Conservation (phyloP, 257 asterid species). For the Asclepias syriaca region DNA sequence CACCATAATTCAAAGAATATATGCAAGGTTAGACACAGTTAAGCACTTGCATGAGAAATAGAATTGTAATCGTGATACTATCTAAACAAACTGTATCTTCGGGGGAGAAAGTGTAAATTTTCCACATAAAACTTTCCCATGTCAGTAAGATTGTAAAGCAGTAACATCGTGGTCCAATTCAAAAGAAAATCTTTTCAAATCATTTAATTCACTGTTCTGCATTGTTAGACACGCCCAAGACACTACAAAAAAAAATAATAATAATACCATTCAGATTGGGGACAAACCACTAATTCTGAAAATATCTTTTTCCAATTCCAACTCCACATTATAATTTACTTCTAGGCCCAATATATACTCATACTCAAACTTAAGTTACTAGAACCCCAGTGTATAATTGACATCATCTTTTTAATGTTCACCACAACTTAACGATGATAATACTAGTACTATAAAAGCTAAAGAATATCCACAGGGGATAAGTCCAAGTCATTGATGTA, state of each 20-base stretch:
- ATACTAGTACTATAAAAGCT: background rate
- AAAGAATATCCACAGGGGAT: background rate
- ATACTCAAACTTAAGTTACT: background rate
- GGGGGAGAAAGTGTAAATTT: background rate
- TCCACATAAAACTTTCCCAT: background rate
- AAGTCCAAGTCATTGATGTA: background rate
- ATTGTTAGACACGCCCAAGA: background rate
- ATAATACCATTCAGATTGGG: background rate
- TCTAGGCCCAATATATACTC: background rate
- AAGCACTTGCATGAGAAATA: background rate
- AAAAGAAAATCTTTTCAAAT: background rate
- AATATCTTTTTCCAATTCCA: background rate
- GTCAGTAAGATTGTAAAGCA: background rate
- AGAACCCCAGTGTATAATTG: background rate
- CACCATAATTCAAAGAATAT: background rate
- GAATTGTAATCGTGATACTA: background rate
- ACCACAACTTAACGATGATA: background rate
- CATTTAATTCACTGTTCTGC: background rate
- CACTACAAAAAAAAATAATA: background rate
- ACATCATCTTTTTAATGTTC: background rate
- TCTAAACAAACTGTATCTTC: background rate
- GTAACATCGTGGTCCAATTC: background rate
- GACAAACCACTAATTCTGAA: background rate
- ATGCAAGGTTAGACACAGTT: background rate
- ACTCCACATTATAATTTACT: background rate